These are phyloP conservation scores for Fragilaria radians DNA, from an alignment of 108 stramenopile genomes.

Conservation along the genomic window DNA sequence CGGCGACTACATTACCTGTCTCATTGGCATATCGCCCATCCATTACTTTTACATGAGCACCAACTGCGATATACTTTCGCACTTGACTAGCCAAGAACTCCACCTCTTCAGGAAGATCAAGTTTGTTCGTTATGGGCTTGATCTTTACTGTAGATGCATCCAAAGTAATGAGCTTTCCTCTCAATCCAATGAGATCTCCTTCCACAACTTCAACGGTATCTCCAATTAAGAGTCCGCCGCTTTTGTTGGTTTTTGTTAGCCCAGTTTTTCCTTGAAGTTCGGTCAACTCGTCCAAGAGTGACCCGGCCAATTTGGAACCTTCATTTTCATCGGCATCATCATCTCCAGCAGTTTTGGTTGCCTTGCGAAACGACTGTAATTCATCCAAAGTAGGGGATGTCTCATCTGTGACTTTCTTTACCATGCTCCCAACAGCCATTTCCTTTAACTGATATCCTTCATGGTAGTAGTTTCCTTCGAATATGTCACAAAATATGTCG, in stretches of 20 bases:
- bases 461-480: constrained; percentile 83
- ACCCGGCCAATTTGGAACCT: constrained; percentile 76
- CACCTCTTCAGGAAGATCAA: constrained; percentile 78
- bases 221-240: constrained; percentile 76
- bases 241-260: constrained; percentile 42
- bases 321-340: constrained; percentile 76
- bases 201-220: constrained; percentile 92
- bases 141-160: constrained; percentile 89
- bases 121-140: constrained; percentile 60
- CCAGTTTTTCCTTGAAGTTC: constrained; percentile 79
- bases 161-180: constrained; percentile 85
- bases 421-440: constrained; percentile 86
- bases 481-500: constrained; percentile 80
- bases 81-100: constrained; percentile 87
- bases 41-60: constrained; percentile 94
- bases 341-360: constrained; percentile 47
- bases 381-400: constrained; percentile 93
- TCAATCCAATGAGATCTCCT: constrained; percentile 91
- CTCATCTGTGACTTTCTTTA: constrained; percentile 79
- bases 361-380: constrained; percentile 79
- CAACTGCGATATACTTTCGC: constrained; percentile 89
- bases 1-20: constrained; percentile 90
- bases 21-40: constrained; percentile 93
- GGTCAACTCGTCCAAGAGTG: constrained; percentile 74
- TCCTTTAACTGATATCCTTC: constrained; percentile 95